phyloP scores from a whole-genome alignment of 345 rosid genomes.

The Eucalyptus tenuipes region DNA sequence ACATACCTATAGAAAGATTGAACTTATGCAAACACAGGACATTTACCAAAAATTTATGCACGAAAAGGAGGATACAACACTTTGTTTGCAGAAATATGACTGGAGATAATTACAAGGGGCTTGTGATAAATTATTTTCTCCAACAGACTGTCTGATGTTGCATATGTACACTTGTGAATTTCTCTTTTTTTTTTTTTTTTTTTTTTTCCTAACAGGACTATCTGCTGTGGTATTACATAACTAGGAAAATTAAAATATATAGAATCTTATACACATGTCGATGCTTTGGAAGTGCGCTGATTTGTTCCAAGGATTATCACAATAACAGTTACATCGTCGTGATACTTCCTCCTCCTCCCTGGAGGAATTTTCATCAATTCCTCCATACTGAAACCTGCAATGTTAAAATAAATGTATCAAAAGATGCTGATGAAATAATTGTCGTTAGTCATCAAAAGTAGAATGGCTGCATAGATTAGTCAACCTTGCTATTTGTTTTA shows the following conservation, averaged over 20 bases:
- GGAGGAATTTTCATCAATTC: slow-evolving; percentile 88
- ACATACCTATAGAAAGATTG: not conserved
- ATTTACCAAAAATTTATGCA: not conserved
- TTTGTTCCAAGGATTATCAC: slow-evolving; percentile 76
- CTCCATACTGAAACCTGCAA: slow-evolving; percentile 75
- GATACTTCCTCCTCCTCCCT: slow-evolving; percentile 91
- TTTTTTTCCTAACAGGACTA: not conserved
- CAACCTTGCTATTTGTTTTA: not conserved
- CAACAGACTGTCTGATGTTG: not conserved
- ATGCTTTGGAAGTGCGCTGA: slow-evolving; percentile 83
- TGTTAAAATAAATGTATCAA: not conserved
- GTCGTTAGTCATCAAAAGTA: not conserved
- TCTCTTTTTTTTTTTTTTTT: not conserved
- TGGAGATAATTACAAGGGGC: not conserved
- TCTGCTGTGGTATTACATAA: not conserved
- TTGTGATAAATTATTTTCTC: not conserved
- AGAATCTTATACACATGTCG: slow-evolving; percentile 34
- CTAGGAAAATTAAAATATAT: not conserved
- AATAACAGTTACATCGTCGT: slow-evolving; percentile 86
- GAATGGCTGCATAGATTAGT: not conserved
- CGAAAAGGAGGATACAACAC: not conserved
- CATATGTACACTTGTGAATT: not conserved
- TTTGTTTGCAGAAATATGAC: not conserved
- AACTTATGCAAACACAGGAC: not conserved
- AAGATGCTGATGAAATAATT: not conserved